Base-by-base conservation (phyloP, 192 early-diverging fungal genomes). In the Coemansia asiatica region DNA sequence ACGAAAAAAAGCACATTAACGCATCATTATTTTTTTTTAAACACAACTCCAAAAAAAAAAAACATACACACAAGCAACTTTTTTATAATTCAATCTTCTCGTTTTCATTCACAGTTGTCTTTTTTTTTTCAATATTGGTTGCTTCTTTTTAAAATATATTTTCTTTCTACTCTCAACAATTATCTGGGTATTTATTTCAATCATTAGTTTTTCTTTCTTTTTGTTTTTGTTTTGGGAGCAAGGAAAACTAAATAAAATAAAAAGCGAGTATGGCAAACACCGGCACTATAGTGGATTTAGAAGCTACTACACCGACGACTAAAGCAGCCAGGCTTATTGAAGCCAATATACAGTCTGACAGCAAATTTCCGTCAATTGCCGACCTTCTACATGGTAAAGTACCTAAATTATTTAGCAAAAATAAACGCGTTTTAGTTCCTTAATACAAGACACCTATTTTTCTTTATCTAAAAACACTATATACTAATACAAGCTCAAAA, bases 311-410 rank as follows among this genome's bases (percentile, higher is more conserved):
- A 46, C 66, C 60, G 44, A 26, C 68, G 25, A 40, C 27, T 31
- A 60, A 55, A 27, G 76, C 76, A 2, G 71, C 67, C 26, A 63
- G 69, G 63, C 74, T 72, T 18, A 44, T 82, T 33, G 74, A 72
- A 40, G 44, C 28, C 61, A 67, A 64, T 44, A 66, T 76, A 65
- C 70, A 74, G 64, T 28, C 68, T 3, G 79, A 82, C 64, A 38
- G 55, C 54, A 76, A 82, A 31, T 82, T 82, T 26, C 79, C 79
- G 13, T 44, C 40, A 49, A 40, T 82, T 62, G 69, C 79, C 27
- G 79, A 82, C 35, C 74, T 82, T 31, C 67, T 82, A 6, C 79
- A 82, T 60, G 71, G 79, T 81, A 81, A 72, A 44, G 40, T 44
- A 44, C 15, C 40, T 8, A 23, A 19, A 19, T n/a, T 7, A 8